Evolutionary conservation across 805 yeast genomes (phyloP), one percentile per base, ranked within the genome.

Genomic region (Kurtzmaniella cleridarum): DNA sequence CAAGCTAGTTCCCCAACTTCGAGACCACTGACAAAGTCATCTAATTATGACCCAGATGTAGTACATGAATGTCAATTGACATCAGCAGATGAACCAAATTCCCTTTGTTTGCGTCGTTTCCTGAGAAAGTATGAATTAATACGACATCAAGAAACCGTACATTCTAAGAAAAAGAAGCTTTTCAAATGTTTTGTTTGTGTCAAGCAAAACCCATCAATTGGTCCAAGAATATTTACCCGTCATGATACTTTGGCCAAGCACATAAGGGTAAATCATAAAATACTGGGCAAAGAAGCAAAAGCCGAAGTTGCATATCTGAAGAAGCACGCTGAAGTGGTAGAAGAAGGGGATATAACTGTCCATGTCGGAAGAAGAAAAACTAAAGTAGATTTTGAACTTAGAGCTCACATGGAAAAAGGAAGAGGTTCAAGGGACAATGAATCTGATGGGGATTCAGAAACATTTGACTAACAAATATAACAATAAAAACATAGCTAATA

Each of bases 81-180:
- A 3, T 63, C 70, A 2, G 64, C 72, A 4, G 74, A 67, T 38
- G 72, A 65, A 34, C 66, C 71, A 3, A 54, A 57, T 28, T 59
- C 59, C 44, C 43, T 63, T 36, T 69, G 74, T 41, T 53, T 66
- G 43, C 62, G 74, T 34, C 51, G 73, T 23, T 69, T 69, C 44
- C 64, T 72, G 16, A 53, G 74, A 37, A 95, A 96, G 14, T 91
- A 91, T 57, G 98, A 91, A 66, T 71, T 91, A 54, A 84, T 90
- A 18, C 78, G 98, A 51, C 98, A 91, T 61, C 96, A 91, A 60
- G 95, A 91, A 54, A 93, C 98, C 0, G 90, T 91, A 39, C 98
- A 91, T 60, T 93, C 97, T 1, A 73, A 84, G 35, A 84, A 82
- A 57, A 84, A 91, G 62, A 84, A 84, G 51, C 79, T 84, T 35